Evolutionary conservation across 2,329 filamentous ascomycete genomes (phyloP), one percentile per base, ranked within the genome.

Genomic region (Trichoderma asperellum): DNA sequence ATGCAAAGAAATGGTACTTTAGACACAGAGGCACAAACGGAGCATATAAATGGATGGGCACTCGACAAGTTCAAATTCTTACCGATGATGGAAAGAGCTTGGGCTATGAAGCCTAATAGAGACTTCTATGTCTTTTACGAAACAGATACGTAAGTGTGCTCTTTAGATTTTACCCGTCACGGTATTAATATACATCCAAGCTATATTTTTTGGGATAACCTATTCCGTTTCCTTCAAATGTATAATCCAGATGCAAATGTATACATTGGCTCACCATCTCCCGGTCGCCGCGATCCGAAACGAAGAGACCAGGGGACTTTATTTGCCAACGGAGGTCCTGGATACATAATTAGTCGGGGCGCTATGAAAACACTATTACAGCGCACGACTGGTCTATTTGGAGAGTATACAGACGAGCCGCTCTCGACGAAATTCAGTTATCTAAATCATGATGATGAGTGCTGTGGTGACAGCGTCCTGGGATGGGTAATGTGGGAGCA

Each of bases 1-100:
- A 77, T 81, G 74, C 72, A 73, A 10, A 73, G 73, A 5, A 79
- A 78, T 12, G 78, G 77, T 40, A 77, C 76, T 16, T 73, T 81
- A 2, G 76, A 77, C 24, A 68, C 74, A 65, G 76, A 71, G 66
- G 74, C 76, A 70, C 74, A 73, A 24, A 77, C 71, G 34, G 71
- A 65, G 76, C 79, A 70, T 49, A 78, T 78, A 70, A 79, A 75
- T 37, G 85, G 85, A 1, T 87, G 86, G 86, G 81, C 77, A 24
- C 79, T 87, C 49, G 86, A 88, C 76, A 85, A 85, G 74, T 87
- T 83, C 80, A 88, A 88, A 74, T 87, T 87, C 71, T 74, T 88
- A 32, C 84, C 86, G 52, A 85, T 86, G 81, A 78, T 87, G 5
- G 83, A 86, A 69, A 77, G 81, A 35, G 83, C 85, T 0, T 86